Conservation (phyloP, 2,329 filamentous ascomycete species). For the Neonectria neomacrospora region DNA sequence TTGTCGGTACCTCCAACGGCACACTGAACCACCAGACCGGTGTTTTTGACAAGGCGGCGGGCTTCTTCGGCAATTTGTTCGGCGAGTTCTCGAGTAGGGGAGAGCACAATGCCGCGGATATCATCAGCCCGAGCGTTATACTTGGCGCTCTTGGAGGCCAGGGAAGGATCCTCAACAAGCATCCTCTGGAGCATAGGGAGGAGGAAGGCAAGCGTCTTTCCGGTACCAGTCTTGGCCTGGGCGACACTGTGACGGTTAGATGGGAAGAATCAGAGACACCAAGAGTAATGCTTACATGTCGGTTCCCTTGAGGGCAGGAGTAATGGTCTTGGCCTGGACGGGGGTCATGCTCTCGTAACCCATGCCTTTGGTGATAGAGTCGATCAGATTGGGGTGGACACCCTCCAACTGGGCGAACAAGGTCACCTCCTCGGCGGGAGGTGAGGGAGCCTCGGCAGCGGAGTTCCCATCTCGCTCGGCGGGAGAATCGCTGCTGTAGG, state of each 20-base stretch:
- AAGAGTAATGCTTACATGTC: slow-evolving; percentile 76
- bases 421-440: slow-evolving; percentile 44
- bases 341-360: slow-evolving; percentile 88
- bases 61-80: slow-evolving; percentile 87
- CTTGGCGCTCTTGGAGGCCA: slow-evolving; percentile 60
- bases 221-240: slow-evolving; percentile 96
- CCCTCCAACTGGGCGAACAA: slow-evolving; percentile 60
- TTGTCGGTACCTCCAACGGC: slow-evolving; percentile 96
- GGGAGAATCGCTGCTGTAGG: slow-evolving; percentile 55
- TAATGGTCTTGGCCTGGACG: slow-evolving; percentile 87
- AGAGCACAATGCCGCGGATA: slow-evolving; percentile 77
- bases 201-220: slow-evolving; percentile 95
- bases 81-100: slow-evolving; percentile 83
- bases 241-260: slow-evolving; percentile 70
- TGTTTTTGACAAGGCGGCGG: slow-evolving; percentile 70
- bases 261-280: background rate
- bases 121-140: slow-evolving; percentile 60
- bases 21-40: slow-evolving; percentile 73
- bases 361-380: slow-evolving; percentile 77
- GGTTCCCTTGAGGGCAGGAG: slow-evolving; percentile 78
- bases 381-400: slow-evolving; percentile 73
- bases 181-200: slow-evolving; percentile 87
- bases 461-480: slow-evolving; percentile 38
- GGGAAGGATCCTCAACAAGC: slow-evolving; percentile 69
- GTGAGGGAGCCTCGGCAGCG: slow-evolving; percentile 25